Evolutionary conservation across 495 filamentous ascomycete species (phyloP).

Genomic region (Talaromyces ruber): DNA sequence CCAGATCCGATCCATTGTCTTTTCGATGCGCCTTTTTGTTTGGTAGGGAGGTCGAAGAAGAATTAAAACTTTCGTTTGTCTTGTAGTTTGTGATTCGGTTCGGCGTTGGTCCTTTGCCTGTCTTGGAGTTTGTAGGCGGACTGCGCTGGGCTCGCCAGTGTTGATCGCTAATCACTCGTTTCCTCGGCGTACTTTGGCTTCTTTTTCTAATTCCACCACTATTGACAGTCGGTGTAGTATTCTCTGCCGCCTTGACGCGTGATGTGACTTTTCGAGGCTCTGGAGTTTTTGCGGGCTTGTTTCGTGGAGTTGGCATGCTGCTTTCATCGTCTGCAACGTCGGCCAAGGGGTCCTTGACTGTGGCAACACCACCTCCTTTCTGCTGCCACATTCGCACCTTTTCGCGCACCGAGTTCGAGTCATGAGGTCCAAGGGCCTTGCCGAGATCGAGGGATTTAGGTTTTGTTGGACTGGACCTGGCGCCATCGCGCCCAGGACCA

Average conservation of each 20-base stretch:
- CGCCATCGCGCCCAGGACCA: slow-evolving; percentile 24
- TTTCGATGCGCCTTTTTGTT: not conserved
- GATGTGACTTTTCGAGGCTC: slow-evolving; percentile 7
- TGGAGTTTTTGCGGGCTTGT: slow-evolving; percentile 9
- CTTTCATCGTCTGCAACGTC: slow-evolving; percentile 33
- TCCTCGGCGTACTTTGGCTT: slow-evolving; percentile 55
- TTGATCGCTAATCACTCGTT: slow-evolving; percentile 71
- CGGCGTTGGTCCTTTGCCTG: slow-evolving; percentile 42
- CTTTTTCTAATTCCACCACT: slow-evolving; percentile 21
- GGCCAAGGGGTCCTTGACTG: slow-evolving; percentile 34
- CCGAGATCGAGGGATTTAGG: slow-evolving; percentile 41
- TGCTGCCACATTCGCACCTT: slow-evolving; percentile 71
- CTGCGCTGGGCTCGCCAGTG: slow-evolving; percentile 58
- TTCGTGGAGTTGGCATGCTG: slow-evolving; percentile 1
- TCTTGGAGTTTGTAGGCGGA: slow-evolving; percentile 26
- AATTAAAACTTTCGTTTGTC: slow-evolving; percentile 23
- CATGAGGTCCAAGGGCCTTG: slow-evolving; percentile 38
- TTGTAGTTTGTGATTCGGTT: slow-evolving; percentile 36
- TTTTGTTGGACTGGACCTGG: slow-evolving; percentile 26
- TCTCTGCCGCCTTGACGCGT: slow-evolving; percentile 14
- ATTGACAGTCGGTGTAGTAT: slow-evolving; percentile 5
- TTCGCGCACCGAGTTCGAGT: slow-evolving; percentile 55
- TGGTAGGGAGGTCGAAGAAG: not conserved
- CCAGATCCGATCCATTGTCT: not conserved
- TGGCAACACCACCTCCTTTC: slow-evolving; percentile 51